phyloP scores from a whole-genome alignment of 2,329 filamentous ascomycete species.

The Xylariaceae sp. region DNA sequence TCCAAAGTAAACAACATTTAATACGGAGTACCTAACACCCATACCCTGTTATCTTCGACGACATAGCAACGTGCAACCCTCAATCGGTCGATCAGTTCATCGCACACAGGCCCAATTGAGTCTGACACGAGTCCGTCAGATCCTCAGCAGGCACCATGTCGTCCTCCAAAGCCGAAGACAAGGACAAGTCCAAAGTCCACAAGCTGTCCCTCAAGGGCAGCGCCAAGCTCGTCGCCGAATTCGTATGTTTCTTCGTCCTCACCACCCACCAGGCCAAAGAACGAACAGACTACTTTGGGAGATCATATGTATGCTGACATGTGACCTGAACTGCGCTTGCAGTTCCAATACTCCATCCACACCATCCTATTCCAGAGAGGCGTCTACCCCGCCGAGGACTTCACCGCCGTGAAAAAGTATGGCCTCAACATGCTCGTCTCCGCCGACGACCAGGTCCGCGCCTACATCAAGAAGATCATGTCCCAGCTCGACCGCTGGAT shows the following conservation, averaged over 20 bases:
- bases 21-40: too few species aligned
- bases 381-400: constrained; percentile 91
- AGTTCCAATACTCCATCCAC: constrained; percentile 98
- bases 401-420: constrained; percentile 98
- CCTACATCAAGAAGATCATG: constrained; percentile 99
- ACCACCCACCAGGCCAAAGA: too few species aligned
- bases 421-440: constrained; percentile 98
- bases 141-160: constrained; percentile 20
- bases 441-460: constrained; percentile 95
- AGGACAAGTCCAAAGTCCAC: constrained; percentile 83
- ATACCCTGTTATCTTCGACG: not conserved
- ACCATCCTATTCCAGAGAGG: constrained; percentile 91
- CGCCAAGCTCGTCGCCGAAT: constrained; percentile 88
- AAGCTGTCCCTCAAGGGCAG: constrained; percentile 85
- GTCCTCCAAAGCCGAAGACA: constrained; percentile 33
- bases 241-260: constrained; percentile 56
- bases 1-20: constrained; percentile 28
- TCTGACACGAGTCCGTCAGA: too few species aligned
- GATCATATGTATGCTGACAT: not conserved
- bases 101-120: too few species aligned
- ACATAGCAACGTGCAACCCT: not conserved
- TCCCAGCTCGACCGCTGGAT: constrained; percentile 97
- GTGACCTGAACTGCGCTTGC: constrained; percentile 4
- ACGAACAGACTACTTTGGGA: not conserved
- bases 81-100: constrained; percentile 26